Evolutionary conservation across 2,329 filamentous ascomycete genomes (phyloP).

Genomic region (Beauveria caledonica): DNA sequence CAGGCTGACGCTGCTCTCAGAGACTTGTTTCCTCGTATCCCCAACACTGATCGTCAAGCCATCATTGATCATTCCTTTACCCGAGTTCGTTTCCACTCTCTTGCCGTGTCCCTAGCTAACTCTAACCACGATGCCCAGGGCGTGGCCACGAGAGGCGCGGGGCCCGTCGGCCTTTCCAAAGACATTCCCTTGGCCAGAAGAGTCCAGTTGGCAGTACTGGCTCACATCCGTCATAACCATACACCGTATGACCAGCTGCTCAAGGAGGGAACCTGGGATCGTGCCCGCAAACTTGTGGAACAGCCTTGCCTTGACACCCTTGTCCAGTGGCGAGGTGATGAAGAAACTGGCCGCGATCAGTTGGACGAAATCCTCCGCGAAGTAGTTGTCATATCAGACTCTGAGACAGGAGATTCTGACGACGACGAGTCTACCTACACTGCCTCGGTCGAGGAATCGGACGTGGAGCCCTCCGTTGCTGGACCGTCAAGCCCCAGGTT

Average conservation of each 20-base stretch:
- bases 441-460: conserved; percentile 20
- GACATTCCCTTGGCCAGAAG: conserved; percentile 51
- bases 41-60: conserved; percentile 53
- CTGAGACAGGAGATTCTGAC: conserved; percentile 38
- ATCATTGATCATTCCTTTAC: conserved; percentile 57
- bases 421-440: conserved; percentile 27
- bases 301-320: conserved; percentile 54
- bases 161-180: conserved; percentile 48
- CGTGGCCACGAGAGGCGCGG: conserved; percentile 41
- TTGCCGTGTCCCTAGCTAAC: neutral
- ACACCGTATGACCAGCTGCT: conserved; percentile 57
- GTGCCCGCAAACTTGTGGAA: conserved; percentile 54
- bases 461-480: neutral
- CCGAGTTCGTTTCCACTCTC: conserved; percentile 38
- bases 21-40: conserved; percentile 58
- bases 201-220: conserved; percentile 57
- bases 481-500: neutral
- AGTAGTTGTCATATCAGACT: conserved; percentile 58
- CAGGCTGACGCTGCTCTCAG: conserved; percentile 55
- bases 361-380: conserved; percentile 59
- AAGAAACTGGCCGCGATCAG: conserved; percentile 59
- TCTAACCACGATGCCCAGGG: conserved; percentile 30
- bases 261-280: conserved; percentile 48
- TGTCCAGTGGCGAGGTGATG: conserved; percentile 65
- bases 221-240: conserved; percentile 59